Percentiles rank a stretch among this genome's conserved stretches.
These are phyloP conservation scores for Celoporthe dispersa DNA, from an alignment of 2,329 filamentous ascomycete species.

Conservation along the genomic window DNA sequence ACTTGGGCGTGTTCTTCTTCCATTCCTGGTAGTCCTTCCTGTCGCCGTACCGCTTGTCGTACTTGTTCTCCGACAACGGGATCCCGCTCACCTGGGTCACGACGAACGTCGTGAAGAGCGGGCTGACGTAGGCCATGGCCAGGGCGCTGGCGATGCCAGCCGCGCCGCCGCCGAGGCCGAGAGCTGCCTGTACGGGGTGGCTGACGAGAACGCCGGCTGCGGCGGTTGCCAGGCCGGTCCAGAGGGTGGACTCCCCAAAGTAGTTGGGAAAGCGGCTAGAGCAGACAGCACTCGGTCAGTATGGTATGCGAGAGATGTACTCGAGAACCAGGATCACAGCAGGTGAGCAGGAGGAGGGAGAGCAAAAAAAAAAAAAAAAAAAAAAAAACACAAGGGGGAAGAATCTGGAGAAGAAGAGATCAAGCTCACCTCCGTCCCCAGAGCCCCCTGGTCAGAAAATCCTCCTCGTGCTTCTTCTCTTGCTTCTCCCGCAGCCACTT, in stretches of 20 bases:
- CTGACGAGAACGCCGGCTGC: conserved; percentile 61
- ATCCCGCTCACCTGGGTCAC: conserved; percentile 67
- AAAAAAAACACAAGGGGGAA: too few relatives aligned
- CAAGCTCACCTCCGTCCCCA: conserved; percentile 58
- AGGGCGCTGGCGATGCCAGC: conserved; percentile 38
- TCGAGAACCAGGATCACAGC: too few relatives aligned
- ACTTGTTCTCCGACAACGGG: conserved; percentile 70
- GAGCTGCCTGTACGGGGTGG: conserved; percentile 57
- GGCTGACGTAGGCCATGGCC: conserved; percentile 60
- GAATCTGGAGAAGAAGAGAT: not conserved
- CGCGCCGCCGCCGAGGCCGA: conserved; percentile 56
- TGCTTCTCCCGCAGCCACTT: conserved; percentile 65
- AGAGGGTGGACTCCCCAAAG: conserved; percentile 72
- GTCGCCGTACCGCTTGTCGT: conserved; percentile 66
- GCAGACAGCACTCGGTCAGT: not conserved
- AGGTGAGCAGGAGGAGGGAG: too few relatives aligned
- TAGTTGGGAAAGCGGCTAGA: conserved; percentile 67
- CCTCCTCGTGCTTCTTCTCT: conserved; percentile 68
- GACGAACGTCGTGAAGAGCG: conserved; percentile 67
- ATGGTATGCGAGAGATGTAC: too few relatives aligned
- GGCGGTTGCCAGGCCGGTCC: conserved; percentile 67
- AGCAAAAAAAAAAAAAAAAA: too few relatives aligned
- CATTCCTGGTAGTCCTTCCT: conserved; percentile 69
- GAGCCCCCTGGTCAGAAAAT: conserved; percentile 66
- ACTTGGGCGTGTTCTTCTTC: conserved; percentile 68